Conservation (phyloP, 163 green algal species). For the Scenedesmus sp. region DNA sequence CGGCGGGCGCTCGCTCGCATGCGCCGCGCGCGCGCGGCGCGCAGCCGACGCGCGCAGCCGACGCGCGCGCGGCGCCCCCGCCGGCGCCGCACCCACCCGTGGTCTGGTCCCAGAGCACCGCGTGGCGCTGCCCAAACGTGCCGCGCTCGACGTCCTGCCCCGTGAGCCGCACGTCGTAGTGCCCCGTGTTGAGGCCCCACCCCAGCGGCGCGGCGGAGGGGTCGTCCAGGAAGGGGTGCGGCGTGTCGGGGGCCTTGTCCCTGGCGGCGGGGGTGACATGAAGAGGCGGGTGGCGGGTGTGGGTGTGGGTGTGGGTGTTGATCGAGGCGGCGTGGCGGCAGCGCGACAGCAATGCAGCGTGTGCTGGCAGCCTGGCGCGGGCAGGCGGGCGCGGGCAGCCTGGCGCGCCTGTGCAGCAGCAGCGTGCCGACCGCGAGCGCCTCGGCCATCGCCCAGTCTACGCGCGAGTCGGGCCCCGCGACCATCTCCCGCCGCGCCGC, state of each 20-base stretch:
- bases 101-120: constrained; percentile 69
- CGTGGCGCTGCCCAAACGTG: constrained; percentile 88
- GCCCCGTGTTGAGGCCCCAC: constrained; percentile 56
- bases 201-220: constrained; percentile 17
- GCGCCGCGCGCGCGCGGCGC: too few relatives aligned
- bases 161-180: constrained; percentile 74
- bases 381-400: background rate
- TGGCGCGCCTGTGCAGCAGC: constrained; percentile 51
- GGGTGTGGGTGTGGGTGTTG: too few relatives aligned
- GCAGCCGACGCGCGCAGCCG: too few relatives aligned
- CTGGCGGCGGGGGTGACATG: constrained; percentile 2
- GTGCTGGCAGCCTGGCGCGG: too few relatives aligned
- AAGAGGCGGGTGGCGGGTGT: too few relatives aligned
- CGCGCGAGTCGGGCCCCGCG: constrained; percentile 53
- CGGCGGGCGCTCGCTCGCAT: too few relatives aligned
- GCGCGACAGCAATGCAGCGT: too few relatives aligned
- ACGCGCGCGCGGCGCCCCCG: too few relatives aligned
- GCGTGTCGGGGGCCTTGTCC: constrained; percentile 37
- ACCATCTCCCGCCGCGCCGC: constrained; percentile 67
- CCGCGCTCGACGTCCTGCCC: constrained; percentile 84
- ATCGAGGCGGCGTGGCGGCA: too few relatives aligned
- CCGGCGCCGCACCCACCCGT: constrained; percentile 37
- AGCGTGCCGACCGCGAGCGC: constrained; percentile 78
- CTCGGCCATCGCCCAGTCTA: constrained; percentile 85
- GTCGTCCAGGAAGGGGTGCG: constrained; percentile 46